phyloP scores from a whole-genome alignment of 768 basidiomycete genomes.

The Lenzites betulinus region DNA sequence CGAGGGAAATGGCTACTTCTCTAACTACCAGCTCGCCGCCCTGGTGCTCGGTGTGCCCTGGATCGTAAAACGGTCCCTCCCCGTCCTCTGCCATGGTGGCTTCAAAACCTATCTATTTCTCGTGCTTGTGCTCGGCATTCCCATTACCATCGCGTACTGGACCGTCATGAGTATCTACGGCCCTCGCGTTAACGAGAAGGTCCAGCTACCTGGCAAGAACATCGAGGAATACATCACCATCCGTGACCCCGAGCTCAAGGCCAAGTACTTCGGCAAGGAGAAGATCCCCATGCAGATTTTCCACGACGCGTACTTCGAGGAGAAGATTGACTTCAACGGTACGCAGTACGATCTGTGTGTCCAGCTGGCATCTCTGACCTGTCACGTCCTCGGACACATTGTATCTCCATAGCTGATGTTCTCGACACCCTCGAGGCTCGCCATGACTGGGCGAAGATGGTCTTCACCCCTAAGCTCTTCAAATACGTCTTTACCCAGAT shows the following conservation, averaged over 20 bases:
- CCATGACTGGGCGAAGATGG: conserved; percentile 94
- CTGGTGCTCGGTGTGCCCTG: conserved; percentile 82
- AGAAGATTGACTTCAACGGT: conserved; percentile 97
- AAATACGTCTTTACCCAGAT: conserved; percentile 88
- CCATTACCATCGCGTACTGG: conserved; percentile 89
- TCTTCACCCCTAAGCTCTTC: conserved; percentile 88
- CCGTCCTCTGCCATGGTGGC: conserved; percentile 81
- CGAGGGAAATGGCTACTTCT: conserved; percentile 86
- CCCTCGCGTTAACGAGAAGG: conserved; percentile 79
- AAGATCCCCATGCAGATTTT: conserved; percentile 98
- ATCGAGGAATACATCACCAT: conserved; percentile 91
- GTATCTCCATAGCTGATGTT: conserved; percentile 69
- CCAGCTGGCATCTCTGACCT: conserved; percentile 5
- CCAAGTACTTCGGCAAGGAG: conserved; percentile 75
- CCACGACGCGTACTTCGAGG: conserved; percentile 96
- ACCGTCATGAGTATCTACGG: conserved; percentile 82
- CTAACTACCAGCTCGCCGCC: conserved; percentile 75
- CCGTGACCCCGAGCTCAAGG: conserved; percentile 80
- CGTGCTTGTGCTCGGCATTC: conserved; percentile 69
- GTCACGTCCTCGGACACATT: conserved; percentile 11
- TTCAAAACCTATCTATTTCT: conserved; percentile 87
- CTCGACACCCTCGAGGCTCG: conserved; percentile 92
- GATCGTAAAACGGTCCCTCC: conserved; percentile 78
- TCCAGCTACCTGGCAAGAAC: conserved; percentile 78
- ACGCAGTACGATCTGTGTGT: conserved; percentile 21